Base-by-base conservation (phyloP, 2,329 filamentous ascomycete species). In the Fusarium tuaranense region DNA sequence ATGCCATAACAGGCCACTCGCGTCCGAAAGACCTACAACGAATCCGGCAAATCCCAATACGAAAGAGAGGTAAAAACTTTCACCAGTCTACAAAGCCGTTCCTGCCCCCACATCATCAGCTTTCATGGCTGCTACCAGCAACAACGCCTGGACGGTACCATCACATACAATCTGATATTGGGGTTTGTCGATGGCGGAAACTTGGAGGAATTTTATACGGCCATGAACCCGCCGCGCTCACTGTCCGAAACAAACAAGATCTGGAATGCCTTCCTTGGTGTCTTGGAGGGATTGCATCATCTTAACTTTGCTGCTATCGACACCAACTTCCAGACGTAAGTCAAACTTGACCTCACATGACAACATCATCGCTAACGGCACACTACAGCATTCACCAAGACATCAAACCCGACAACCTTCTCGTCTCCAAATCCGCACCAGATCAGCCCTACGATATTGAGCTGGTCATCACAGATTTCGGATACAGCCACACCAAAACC, bases 381-480 rank as follows among this genome's bases (percentile, higher is more conserved):
- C 2, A 10, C 30, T 38, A 2, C 32, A 73, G 68, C 8, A 62
- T 73, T 16, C 71, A 73, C n/a, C 68, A 73, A 22, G 68, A 71
- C 51, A 63, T 73, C 58, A 73, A 69, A 30, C 71, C 71, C 1
- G 60, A 70, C 5, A 73, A 71, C n/a, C 30, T 71, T 20, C 58
- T 73, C 34, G 38, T 73, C 22, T 46, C 34, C 13, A 39, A 32
- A 4, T 1, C 25, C 12, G 3, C 39, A 10, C 7, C 27, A 25
- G 16, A 18, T n/a, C 38, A 25, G 48, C 5, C 32, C 20, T 68
- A 71, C n/a, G 46, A 65, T 14, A 32, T 73, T 36, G 2, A 2
- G 3, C 41, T 70, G 2, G 53, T 65, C 16, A 70, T 73, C 20
- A 38, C 38, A 14, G 71, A 73, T 25, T 71, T 71, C 18, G 71